Evolutionary conservation across 2,329 filamentous ascomycete species (phyloP), one percentile per base, ranked within the genome.

Genomic region (Epichloe uncinata): DNA sequence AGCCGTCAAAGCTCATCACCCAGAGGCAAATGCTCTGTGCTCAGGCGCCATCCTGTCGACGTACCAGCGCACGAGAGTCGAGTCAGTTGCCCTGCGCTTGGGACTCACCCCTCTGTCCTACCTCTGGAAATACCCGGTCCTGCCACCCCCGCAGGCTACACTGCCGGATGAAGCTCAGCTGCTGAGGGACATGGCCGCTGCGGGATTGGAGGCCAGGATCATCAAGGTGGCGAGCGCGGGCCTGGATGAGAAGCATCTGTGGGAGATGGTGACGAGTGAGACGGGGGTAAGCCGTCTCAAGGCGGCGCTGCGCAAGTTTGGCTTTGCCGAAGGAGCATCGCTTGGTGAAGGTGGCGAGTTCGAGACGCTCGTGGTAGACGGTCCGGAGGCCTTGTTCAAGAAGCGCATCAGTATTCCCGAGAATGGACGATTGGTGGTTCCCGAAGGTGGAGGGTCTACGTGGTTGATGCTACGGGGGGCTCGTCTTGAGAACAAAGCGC

Each of bases 271-370:
- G 16, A 81, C 85, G 3, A 77, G 78, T 58, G 59, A 66, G 4
- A 61, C 61, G 22, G 76, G 73, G 5, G 70, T 74, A 42, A 61
- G 60, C 38, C 68, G 71, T 48, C 62, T 81, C 42, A 69, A 72
- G 59, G 69, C 64, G 40, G 73, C 80, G 1, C 73, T 87, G 62
- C 69, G 72, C 46, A 75, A 79, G 54, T 95, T 94, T 67, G 84
- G 85, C 42, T 69, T 75, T 53, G 70, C 69, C 60, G 71, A 77
- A 53, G 88, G 86, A 0, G 85, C 86, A 8, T 79, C 90, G 9
- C 69, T 97, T 16, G 93, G 93, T 1, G 93, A 97, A 64, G 93
- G 93, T 5, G 93, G 93, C 3, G 93, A 97, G 70, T 97, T 94
- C 66, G 93, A 97, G 74, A 97, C 89, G 33, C 70, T 97, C 48